Evolutionary conservation across 1,139 yeast genomes (phyloP).

Genomic region (Saccharomyces hybrid): DNA sequence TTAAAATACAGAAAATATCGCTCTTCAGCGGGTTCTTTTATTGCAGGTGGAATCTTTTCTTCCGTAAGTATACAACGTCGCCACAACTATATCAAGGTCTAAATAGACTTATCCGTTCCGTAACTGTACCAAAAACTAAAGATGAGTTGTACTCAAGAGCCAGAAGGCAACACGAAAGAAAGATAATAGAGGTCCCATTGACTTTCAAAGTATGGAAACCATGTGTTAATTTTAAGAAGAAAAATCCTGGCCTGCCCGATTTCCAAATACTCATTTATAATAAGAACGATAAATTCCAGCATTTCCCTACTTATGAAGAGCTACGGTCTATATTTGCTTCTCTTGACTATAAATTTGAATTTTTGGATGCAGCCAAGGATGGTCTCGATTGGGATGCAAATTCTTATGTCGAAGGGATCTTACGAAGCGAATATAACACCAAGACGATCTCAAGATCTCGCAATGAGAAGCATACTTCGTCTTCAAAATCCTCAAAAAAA

Average conservation of each 20-base stretch:
- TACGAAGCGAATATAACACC: slow-evolving; percentile 19
- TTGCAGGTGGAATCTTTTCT: slow-evolving; percentile 23
- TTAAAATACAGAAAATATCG: slow-evolving; percentile 17
- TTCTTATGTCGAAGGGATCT: slow-evolving; percentile 23
- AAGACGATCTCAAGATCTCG: slow-evolving; percentile 10
- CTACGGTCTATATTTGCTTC: slow-evolving; percentile 22
- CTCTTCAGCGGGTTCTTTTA: slow-evolving; percentile 24
- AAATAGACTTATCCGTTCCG: slow-evolving; percentile 32
- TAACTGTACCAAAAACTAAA: slow-evolving; percentile 18
- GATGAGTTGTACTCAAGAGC: slow-evolving; percentile 7
- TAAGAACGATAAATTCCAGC: slow-evolving; percentile 35
- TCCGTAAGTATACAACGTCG: slow-evolving; percentile 34
- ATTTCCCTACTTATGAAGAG: slow-evolving; percentile 47
- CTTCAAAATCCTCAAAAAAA: background rate
- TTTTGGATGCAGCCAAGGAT: slow-evolving; percentile 17
- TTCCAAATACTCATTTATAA: slow-evolving; percentile 60
- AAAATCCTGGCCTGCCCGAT: slow-evolving; percentile 64
- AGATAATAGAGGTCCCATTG: slow-evolving; percentile 9
- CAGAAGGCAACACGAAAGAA: background rate
- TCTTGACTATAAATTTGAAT: slow-evolving; percentile 27
- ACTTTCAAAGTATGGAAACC: slow-evolving; percentile 83
- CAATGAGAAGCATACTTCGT: background rate
- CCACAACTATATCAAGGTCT: slow-evolving; percentile 38
- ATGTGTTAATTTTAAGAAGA: slow-evolving; percentile 57
- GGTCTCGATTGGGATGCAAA: slow-evolving; percentile 19